phyloP scores from a whole-genome alignment of 495 filamentous ascomycete genomes.

The Talaromyces thailandensis region DNA sequence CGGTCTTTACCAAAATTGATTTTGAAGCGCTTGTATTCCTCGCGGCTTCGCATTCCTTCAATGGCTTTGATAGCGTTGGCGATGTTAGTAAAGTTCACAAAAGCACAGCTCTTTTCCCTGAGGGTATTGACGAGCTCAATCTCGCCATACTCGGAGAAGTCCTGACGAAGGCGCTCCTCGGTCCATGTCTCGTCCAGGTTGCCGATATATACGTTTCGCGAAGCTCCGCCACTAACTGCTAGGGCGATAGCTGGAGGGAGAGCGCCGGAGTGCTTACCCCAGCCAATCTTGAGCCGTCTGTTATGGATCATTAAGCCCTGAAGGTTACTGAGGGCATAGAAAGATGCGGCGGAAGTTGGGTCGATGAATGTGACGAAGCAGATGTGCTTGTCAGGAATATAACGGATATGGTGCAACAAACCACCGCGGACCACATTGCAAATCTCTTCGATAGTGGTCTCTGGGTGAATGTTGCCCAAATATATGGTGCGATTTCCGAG shows the following conservation, averaged over 20 bases:
- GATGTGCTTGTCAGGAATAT: conserved; percentile 99
- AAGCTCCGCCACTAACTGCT: conserved; percentile 89
- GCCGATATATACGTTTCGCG: conserved; percentile 94
- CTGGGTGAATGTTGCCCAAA: conserved; percentile 95
- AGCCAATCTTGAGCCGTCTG: conserved; percentile 92
- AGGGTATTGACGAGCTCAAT: conserved; percentile 96
- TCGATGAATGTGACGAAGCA: conserved; percentile 99
- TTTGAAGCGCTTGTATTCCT: conserved; percentile 97
- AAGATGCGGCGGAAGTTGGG: conserved; percentile 93
- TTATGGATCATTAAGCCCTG: conserved; percentile 99
- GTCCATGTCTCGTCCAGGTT: conserved; percentile 96
- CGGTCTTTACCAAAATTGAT: conserved; percentile 99
- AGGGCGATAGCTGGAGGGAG: conserved; percentile 93
- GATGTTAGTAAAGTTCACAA: conserved; percentile 99
- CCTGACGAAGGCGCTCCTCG: conserved; percentile 89
- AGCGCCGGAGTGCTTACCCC: conserved; percentile 98
- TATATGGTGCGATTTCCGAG: conserved; percentile 96
- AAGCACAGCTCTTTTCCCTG: conserved; percentile 97
- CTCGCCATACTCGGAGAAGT: conserved; percentile 96
- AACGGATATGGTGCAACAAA: conserved; percentile 92
- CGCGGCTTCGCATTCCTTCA: conserved; percentile 85
- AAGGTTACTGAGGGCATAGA: conserved; percentile 93
- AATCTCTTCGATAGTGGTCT: conserved; percentile 97
- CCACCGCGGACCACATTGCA: conserved; percentile 95
- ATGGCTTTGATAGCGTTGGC: conserved; percentile 99